A percentile compares a stretch with the other conserved stretches of the same genome.
phyloP scores from a whole-genome alignment of 345 rosid species.

The Noccaea bulbosa region DNA sequence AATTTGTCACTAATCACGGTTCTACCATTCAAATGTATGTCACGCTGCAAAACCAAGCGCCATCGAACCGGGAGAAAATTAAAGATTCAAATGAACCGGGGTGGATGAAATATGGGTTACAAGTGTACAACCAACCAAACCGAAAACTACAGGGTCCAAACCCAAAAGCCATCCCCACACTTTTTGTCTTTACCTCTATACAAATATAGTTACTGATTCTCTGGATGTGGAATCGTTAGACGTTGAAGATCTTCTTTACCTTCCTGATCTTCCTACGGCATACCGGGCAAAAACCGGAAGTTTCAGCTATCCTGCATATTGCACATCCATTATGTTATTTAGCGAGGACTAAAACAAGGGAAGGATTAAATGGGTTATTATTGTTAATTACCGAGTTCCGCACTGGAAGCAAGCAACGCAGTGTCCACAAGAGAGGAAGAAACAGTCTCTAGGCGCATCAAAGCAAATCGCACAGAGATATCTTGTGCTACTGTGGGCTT shows the following conservation, averaged over 20 bases:
- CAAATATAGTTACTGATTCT: constrained; percentile 21
- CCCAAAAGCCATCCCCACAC: constrained; percentile 17
- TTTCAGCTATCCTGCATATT: constrained; percentile 79
- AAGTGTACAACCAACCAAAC: constrained; percentile 35
- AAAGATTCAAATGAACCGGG: constrained; percentile 1
- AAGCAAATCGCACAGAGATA: constrained; percentile 97
- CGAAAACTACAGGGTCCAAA: constrained; percentile 20
- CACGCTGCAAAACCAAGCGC: constrained; percentile 3
- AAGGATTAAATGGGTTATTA: neutral
- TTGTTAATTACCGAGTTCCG: constrained; percentile 70
- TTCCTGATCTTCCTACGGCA: constrained; percentile 88
- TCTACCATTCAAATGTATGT: no score
- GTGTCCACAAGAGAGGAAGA: constrained; percentile 99
- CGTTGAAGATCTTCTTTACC: constrained; percentile 82
- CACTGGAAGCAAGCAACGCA: constrained; percentile 91
- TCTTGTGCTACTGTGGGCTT: constrained; percentile 66
- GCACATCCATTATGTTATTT: neutral
- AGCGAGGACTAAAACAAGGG: neutral
- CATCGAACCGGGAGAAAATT: neutral
- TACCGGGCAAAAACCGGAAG: constrained; percentile 77
- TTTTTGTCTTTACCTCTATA: constrained; percentile 31
- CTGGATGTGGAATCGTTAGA: constrained; percentile 18
- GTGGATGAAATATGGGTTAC: constrained; percentile 27
- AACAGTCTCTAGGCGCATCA: constrained; percentile 98
- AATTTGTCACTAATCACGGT: no score